These are phyloP conservation scores for Sporothrix variecibatus DNA, from an alignment of 2,329 filamentous ascomycete species.

Conservation along the genomic window DNA sequence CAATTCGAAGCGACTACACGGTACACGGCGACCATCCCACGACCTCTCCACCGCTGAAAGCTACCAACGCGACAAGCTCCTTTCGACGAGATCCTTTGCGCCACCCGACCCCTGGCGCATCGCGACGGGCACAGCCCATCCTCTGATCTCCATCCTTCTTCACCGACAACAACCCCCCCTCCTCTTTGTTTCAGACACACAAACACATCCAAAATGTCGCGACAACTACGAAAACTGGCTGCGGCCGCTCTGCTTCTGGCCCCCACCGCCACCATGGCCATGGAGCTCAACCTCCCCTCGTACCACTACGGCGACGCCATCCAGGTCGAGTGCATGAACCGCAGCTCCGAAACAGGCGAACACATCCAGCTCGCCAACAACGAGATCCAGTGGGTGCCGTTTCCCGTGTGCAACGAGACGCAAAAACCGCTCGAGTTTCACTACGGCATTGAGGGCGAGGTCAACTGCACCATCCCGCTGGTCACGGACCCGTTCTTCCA, in stretches of 20 bases:
- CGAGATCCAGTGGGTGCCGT: conserved; percentile 89
- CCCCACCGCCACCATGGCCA: conserved; percentile 35
- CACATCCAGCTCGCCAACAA: conserved; percentile 80
- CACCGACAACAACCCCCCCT: not conserved
- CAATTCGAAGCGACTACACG: not conserved
- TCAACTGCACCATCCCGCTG: conserved; percentile 81
- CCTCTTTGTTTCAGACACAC: not conserved
- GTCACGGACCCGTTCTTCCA: conserved; percentile 81
- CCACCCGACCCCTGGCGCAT: not conserved
- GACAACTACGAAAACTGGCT: conserved; percentile 14
- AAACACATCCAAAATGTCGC: conserved; percentile 21
- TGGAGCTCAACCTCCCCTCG: conserved; percentile 54
- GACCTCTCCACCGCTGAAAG: not conserved
- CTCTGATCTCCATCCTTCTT: not conserved
- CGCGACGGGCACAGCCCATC: not conserved
- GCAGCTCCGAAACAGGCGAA: conserved; percentile 80
- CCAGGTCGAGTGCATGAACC: conserved; percentile 71
- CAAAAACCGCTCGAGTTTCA: conserved; percentile 76
- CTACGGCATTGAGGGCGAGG: conserved; percentile 79
- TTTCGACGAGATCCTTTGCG: not conserved
- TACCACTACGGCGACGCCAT: conserved; percentile 69
- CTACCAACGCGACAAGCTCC: not conserved
- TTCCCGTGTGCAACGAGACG: conserved; percentile 89
- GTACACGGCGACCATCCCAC: not conserved
- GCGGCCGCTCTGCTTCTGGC: conserved; percentile 4